Conservation (phyloP, 768 basidiomycete genomes). For the Suillus bovinus region DNA sequence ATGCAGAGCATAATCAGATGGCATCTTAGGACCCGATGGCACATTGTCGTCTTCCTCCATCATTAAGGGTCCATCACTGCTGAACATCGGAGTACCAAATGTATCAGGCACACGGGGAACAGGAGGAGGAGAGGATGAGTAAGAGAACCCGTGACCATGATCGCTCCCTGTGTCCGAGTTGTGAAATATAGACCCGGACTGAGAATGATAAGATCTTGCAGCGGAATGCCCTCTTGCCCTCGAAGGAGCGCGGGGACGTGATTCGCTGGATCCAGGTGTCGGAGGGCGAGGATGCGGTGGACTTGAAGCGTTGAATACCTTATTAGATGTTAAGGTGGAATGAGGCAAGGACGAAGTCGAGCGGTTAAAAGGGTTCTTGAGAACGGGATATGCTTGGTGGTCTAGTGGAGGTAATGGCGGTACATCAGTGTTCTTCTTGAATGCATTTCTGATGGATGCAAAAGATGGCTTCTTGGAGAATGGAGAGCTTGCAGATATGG, state of each 20-base stretch:
- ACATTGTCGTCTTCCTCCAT: conserved; percentile 71
- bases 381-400: conserved; percentile 62
- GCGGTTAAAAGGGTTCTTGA: conserved; percentile 83
- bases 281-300: conserved; percentile 60
- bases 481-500: conserved; percentile 47
- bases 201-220: conserved; percentile 76
- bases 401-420: conserved; percentile 80
- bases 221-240: conserved; percentile 59
- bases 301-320: conserved; percentile 44
- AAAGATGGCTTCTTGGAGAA: conserved; percentile 84
- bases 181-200: conserved; percentile 73
- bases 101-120: conserved; percentile 75
- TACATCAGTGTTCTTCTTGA: conserved; percentile 69
- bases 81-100: conserved; percentile 42
- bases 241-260: conserved; percentile 33
- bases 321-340: conserved; percentile 39
- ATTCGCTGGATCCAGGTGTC: conserved; percentile 56
- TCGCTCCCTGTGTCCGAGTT: conserved; percentile 74
- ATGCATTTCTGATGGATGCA: conserved; percentile 84
- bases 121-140: conserved; percentile 65
- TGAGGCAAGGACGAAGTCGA: conserved; percentile 74
- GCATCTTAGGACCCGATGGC: conserved; percentile 72
- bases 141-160: conserved; percentile 46
- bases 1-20: conserved; percentile 86
- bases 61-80: conserved; percentile 52